A percentile compares a stretch with the other conserved stretches of the same genome.
Evolutionary conservation across 257 asterid species (phyloP).

Genomic region (Scutellaria galericulata): DNA sequence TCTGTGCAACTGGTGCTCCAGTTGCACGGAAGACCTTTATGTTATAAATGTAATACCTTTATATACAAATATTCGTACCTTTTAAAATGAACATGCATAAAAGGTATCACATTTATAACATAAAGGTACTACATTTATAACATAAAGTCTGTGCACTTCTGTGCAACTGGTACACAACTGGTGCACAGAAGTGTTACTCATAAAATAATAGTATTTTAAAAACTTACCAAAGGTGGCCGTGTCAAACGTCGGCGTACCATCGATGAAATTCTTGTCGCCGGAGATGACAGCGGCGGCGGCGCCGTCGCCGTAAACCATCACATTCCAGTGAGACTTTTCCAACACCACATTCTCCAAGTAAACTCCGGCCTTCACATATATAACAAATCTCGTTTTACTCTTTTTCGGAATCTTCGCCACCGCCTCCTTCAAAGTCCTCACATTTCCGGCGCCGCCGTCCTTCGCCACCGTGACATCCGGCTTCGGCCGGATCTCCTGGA

Average conservation of each 20-base stretch:
- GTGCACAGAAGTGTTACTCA: too few relatives aligned
- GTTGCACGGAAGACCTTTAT: too few relatives aligned
- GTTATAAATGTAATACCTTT: too few relatives aligned
- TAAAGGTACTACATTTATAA: too few relatives aligned
- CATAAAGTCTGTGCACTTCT: too few relatives aligned
- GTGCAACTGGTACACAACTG: too few relatives aligned
- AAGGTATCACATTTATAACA: too few relatives aligned
- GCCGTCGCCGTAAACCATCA: constrained; percentile 85
- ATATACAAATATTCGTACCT: too few relatives aligned
- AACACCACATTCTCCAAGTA: constrained; percentile 63
- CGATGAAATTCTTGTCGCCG: constrained; percentile 54
- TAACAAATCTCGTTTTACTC: constrained; percentile 52
- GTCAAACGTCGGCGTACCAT: constrained; percentile 59
- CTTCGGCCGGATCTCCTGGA: constrained; percentile 48
- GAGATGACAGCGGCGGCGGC: constrained; percentile 51
- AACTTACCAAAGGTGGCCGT: constrained; percentile 80
- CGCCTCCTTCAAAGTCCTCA: constrained; percentile 53
- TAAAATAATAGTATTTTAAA: neutral
- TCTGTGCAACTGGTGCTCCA: too few relatives aligned
- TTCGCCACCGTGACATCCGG: constrained; percentile 66
- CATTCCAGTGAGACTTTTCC: constrained; percentile 70
- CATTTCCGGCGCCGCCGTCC: constrained; percentile 60
- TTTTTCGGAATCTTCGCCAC: constrained; percentile 62
- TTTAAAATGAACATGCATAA: too few relatives aligned
- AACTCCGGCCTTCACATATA: constrained; percentile 61